Evolutionary conservation across 2,329 filamentous ascomycete species (phyloP).

Genomic region (Herpotrichia juniperi): DNA sequence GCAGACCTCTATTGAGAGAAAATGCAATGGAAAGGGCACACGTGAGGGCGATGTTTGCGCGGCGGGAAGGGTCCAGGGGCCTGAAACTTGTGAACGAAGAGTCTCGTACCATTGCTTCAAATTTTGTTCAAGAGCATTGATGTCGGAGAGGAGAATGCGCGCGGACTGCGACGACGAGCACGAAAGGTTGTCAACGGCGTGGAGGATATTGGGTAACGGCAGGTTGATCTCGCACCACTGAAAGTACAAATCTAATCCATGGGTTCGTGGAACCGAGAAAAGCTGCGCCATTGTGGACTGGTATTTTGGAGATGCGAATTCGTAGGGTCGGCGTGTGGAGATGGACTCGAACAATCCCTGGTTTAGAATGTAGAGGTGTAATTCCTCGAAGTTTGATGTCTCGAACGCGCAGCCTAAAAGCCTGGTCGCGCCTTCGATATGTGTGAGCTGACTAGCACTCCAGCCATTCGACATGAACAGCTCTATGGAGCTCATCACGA

Average conservation of each 20-base stretch:
- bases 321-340: slow-evolving; percentile 14
- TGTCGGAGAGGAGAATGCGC: slow-evolving; percentile 14
- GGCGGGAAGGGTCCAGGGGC: slow-evolving; percentile 15
- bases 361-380: slow-evolving; percentile 23
- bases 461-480: slow-evolving; percentile 24
- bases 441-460: slow-evolving; percentile 18
- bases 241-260: slow-evolving; percentile 20
- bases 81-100: slow-evolving; percentile 11
- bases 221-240: slow-evolving; percentile 22
- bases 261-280: slow-evolving; percentile 12
- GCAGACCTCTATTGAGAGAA: slow-evolving; percentile 23
- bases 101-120: slow-evolving; percentile 17
- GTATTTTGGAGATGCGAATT: slow-evolving; percentile 17
- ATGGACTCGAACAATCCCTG: slow-evolving; percentile 25
- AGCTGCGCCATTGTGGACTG: slow-evolving; percentile 12
- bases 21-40: slow-evolving; percentile 23
- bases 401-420: slow-evolving; percentile 16
- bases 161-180: background rate
- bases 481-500: slow-evolving; percentile 26
- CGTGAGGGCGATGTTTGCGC: slow-evolving; percentile 7
- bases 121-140: slow-evolving; percentile 15
- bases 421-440: slow-evolving; percentile 24
- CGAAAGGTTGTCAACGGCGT: slow-evolving; percentile 12
- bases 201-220: slow-evolving; percentile 23
- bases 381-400: slow-evolving; percentile 14